Percentiles rank a stretch among this genome's conserved stretches.
phyloP scores from a whole-genome alignment of 148 eudicot genomes.

The Polygonum aviculare region DNA sequence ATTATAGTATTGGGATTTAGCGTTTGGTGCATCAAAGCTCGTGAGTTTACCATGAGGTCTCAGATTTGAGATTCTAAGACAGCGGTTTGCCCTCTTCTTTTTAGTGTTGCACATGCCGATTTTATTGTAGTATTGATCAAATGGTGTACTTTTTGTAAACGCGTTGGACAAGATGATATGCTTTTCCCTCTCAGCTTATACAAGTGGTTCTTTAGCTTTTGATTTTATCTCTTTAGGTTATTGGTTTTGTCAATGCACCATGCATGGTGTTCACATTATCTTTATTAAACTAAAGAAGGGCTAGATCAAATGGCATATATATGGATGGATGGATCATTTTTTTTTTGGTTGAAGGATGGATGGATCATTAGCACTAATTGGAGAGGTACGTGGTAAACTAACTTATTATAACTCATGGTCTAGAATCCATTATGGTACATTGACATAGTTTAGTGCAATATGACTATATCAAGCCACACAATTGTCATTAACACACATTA shows the following conservation, averaged over 20 bases:
- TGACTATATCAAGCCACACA: no score
- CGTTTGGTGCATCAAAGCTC: no score
- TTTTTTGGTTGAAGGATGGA: no score
- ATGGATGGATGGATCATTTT: background rate
- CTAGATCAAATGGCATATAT: no score
- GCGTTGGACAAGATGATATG: conserved; percentile 5
- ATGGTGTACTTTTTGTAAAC: background rate
- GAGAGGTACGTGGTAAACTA: background rate
- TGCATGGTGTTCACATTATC: conserved; percentile 8
- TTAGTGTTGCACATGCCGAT: no score
- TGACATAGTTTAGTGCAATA: no score
- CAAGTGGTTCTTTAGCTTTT: background rate
- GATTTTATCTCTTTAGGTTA: background rate
- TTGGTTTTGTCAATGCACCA: background rate
- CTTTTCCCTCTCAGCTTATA: background rate
- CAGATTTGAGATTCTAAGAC: no score
- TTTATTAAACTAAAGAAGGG: background rate
- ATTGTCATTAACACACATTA: no score
- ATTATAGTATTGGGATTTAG: background rate
- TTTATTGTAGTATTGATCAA: background rate
- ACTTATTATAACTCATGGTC: no score
- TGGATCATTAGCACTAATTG: background rate
- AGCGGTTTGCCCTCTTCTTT: no score
- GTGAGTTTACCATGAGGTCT: no score
- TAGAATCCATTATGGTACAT: no score